Base-by-base conservation (phyloP, 2,329 filamentous ascomycete species). In the Beauveria rudraprayagi region DNA sequence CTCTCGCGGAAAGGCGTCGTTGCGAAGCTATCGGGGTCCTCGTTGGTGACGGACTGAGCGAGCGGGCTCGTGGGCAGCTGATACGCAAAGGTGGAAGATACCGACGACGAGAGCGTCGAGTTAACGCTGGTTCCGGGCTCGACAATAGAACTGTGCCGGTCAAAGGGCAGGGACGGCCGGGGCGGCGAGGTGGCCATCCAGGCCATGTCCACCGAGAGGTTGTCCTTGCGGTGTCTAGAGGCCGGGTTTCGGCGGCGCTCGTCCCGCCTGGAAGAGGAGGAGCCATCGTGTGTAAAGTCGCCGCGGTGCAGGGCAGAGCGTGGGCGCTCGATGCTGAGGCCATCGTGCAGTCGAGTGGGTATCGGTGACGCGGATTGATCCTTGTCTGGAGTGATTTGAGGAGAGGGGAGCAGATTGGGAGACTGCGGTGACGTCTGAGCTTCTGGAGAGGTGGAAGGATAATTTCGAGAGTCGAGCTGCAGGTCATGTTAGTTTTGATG, bases 51-150 rank as follows among this genome's bases (percentile, higher is more conserved):
- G 47, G 92, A 91, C 69, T 97, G 87, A 1, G 95, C 92, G 11
- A 99, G 78, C 16, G 94, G 94, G 68, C 92, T 97, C 2, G 94
- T 97, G 0, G 94, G 93, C 2, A 90, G 85, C 73, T 93, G 89
- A 64, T 96, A 89, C 37, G 89, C 81, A 71, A 96, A 97, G 67
- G 85, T 92, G 2, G 87, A 89, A 0, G 89, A 88, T 16, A 90
- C 80, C 1, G 91, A 89, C 8, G 87, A 91, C 3, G 87, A 88
- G 10, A 89, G 69, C 1, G 78, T 74, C 0, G 80, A 78, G 51
- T 70, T 73, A 58, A 75, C 76, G 10, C 73, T 74, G 40, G 74
- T 72, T 16, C 65, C 65, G 47, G 71, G 70, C 24, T 71, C 69
- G n/a, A 67, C 64, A n/a, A 69, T 65, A 3, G 70, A 65, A 1